Conservation (phyloP, 768 basidiomycete species). For the Mycena metata region DNA sequence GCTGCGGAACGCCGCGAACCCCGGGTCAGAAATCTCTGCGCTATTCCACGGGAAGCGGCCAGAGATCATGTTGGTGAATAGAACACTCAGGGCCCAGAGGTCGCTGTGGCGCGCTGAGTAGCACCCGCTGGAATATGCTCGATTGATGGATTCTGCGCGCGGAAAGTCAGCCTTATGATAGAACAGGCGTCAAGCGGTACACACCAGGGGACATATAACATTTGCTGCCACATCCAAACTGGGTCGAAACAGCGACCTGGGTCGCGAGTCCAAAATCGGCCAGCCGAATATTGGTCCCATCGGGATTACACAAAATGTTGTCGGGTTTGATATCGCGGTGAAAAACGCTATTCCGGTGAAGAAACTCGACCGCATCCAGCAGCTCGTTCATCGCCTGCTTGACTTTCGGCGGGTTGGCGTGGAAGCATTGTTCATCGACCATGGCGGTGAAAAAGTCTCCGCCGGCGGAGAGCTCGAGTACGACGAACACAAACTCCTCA, state of each 20-base stretch:
- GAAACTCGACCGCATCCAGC: constrained; percentile 66
- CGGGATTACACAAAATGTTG: constrained; percentile 67
- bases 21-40: constrained; percentile 12
- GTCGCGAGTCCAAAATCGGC: constrained; percentile 70
- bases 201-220: constrained; percentile 30
- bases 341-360: constrained; percentile 65
- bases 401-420: constrained; percentile 61
- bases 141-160: constrained; percentile 10
- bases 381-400: constrained; percentile 65
- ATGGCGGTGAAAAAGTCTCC: constrained; percentile 66
- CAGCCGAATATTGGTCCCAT: constrained; percentile 58
- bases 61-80: constrained; percentile 18
- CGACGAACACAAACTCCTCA: constrained; percentile 64
- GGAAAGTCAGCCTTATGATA: background rate
- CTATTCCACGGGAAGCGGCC: constrained; percentile 14
- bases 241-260: constrained; percentile 6
- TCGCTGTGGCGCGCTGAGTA: constrained; percentile 17
- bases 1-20: constrained; percentile 19
- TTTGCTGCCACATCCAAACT: constrained; percentile 25
- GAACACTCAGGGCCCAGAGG: constrained; percentile 21
- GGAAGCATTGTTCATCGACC: constrained; percentile 53
- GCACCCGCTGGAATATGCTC: background rate
- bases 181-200: background rate
- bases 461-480: constrained; percentile 48
- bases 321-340: constrained; percentile 74